Evolutionary conservation across 2,329 filamentous ascomycete species (phyloP).

Genomic region (Fusarium sp.): DNA sequence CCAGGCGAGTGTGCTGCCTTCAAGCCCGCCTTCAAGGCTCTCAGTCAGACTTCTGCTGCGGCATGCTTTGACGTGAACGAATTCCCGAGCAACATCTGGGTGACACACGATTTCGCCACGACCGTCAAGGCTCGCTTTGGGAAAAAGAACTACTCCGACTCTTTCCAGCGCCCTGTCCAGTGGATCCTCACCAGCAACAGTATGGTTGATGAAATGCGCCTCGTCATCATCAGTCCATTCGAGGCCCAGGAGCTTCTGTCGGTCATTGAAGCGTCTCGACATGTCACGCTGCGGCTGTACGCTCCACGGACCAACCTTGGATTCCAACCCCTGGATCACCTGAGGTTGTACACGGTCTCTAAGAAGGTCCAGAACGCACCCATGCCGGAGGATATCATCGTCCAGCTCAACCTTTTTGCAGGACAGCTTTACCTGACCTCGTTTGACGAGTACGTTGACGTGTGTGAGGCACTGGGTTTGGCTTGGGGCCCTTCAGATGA

Average conservation of each 20-base stretch:
- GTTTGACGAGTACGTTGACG: conserved; percentile 63
- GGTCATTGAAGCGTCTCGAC: conserved; percentile 48
- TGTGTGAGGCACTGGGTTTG: conserved; percentile 66
- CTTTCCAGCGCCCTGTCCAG: conserved; percentile 40
- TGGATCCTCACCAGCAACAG: conserved; percentile 30
- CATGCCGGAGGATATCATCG: conserved; percentile 48
- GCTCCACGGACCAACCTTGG: conserved; percentile 55
- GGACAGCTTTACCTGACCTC: conserved; percentile 73
- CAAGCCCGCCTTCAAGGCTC: conserved; percentile 30
- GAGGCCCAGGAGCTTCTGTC: conserved; percentile 68
- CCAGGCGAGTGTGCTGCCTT: background rate
- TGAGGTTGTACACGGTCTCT: conserved; percentile 37
- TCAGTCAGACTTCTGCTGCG: conserved; percentile 33
- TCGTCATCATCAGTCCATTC: conserved; percentile 63
- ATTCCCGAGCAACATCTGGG: conserved; percentile 29
- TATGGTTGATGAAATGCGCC: fast-evolving
- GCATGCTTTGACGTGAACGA: conserved; percentile 10
- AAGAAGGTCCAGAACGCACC: background rate
- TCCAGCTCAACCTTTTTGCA: conserved; percentile 73
- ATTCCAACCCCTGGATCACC: conserved; percentile 21
- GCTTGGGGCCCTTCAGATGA: conserved; percentile 46
- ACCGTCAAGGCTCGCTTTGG: conserved; percentile 12
- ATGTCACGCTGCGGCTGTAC: conserved; percentile 64
- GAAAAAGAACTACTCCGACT: conserved; percentile 18
- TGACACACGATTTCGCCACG: conserved; percentile 33